Conservation (phyloP, 2,329 filamentous ascomycete genomes). For the Davidsoniella australis region DNA sequence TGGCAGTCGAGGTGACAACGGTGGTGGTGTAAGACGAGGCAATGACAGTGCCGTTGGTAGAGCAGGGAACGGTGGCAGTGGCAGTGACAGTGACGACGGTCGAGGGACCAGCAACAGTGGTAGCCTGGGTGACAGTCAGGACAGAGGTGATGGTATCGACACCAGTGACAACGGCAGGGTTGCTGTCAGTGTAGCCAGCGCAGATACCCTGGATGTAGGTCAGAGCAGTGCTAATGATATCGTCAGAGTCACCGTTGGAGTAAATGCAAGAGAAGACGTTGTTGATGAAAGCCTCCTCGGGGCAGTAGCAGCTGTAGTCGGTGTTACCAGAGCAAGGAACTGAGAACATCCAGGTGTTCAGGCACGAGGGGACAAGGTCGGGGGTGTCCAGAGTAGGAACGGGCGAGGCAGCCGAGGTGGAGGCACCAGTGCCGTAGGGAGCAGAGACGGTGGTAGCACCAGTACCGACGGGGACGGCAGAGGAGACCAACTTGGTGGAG, state of each 20-base stretch:
- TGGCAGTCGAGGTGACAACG: constrained; percentile 33
- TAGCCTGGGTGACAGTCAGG: constrained; percentile 35
- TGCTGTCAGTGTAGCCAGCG: constrained; percentile 52
- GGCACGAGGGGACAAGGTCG: constrained; percentile 62
- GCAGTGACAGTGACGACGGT: constrained; percentile 32
- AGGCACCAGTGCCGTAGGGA: constrained; percentile 12
- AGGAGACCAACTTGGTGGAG: constrained; percentile 25
- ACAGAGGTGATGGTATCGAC: constrained; percentile 48
- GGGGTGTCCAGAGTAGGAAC: constrained; percentile 39
- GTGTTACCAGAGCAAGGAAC: constrained; percentile 70
- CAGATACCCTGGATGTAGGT: constrained; percentile 87
- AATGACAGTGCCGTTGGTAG: constrained; percentile 23
- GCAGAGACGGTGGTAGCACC: constrained; percentile 26
- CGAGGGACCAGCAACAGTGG: constrained; percentile 27
- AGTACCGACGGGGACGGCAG: constrained; percentile 36
- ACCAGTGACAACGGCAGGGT: constrained; percentile 72
- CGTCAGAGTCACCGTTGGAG: constrained; percentile 51
- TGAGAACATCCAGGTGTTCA: constrained; percentile 74
- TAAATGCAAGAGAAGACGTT: constrained; percentile 69
- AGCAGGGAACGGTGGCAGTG: constrained; percentile 16
- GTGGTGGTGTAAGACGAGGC: constrained; percentile 29
- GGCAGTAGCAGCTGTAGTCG: constrained; percentile 75
- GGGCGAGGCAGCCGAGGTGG: constrained; percentile 15
- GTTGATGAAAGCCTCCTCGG: constrained; percentile 54
- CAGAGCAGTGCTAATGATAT: constrained; percentile 52